Evolutionary conservation across 129 eudicot genomes (phyloP).

Genomic region (Lactuca sativa): DNA sequence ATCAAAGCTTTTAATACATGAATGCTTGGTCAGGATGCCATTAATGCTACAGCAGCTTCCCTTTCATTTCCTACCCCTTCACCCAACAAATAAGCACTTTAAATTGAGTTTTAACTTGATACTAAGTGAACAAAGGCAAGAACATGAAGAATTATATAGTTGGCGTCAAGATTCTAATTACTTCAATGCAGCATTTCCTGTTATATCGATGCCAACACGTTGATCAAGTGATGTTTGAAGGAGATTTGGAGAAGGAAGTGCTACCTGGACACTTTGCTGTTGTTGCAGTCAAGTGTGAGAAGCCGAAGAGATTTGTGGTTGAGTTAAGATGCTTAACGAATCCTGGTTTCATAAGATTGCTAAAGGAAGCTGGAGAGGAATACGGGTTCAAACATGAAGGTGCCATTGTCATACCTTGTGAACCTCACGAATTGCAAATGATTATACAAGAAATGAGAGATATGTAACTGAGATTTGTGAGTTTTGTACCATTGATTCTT

Average conservation of each 20-base stretch:
- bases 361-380: slow-evolving; percentile 55
- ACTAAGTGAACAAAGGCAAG: neutral
- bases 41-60: slow-evolving; percentile 6
- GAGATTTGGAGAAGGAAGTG: neutral
- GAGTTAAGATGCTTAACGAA: slow-evolving; percentile 42
- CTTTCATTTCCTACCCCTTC: slow-evolving; percentile 16
- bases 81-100: slow-evolving; percentile 6
- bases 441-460: slow-evolving; percentile 31
- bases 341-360: slow-evolving; percentile 52
- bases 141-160: slow-evolving; percentile 15
- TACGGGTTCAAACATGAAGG: slow-evolving; percentile 56
- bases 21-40: slow-evolving; percentile 4
- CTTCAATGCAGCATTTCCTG: slow-evolving; percentile 15
- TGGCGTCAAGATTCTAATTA: slow-evolving; percentile 25
- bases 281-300: slow-evolving; percentile 39
- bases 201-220: slow-evolving; percentile 1
- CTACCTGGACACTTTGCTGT: slow-evolving; percentile 60
- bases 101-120: neutral
- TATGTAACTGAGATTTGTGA: neutral
- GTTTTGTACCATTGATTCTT: neutral
- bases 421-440: slow-evolving; percentile 44
- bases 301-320: slow-evolving; percentile 55
- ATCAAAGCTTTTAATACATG: slow-evolving; percentile 15
- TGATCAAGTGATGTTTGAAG: slow-evolving; percentile 1
- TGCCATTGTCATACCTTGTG: slow-evolving; percentile 53